Evolutionary conservation across 2,329 filamentous ascomycete genomes (phyloP), one percentile per base, ranked within the genome.

Genomic region (Alternaria conjuncta): DNA sequence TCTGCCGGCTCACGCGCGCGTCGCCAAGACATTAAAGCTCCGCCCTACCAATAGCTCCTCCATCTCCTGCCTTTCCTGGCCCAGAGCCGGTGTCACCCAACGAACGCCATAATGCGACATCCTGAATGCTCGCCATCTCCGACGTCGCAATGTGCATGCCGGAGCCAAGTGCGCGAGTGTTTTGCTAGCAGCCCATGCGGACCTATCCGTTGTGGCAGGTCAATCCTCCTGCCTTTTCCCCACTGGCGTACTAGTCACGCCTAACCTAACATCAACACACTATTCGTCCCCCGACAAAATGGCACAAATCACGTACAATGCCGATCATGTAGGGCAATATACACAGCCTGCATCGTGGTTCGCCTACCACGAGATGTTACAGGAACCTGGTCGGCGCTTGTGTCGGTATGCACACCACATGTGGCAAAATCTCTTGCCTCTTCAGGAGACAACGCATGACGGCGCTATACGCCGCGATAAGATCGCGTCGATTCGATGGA

Each of bases 31-130:
- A 1, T 44, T 28, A 32, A 28, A 10, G 30, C 49, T 60, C 60
- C 55, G 44, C 23, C 50, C 60, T 60, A 50, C 59, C 57, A 23
- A 58, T 55, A 49, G 50, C 49, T n/a, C 23, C 36, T 32, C 26
- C 30, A 21, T 45, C 51, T 63, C 60, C 60, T 63, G 55, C 60
- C 60, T 55, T 58, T 63, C 56, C 49, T 59, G 60, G 55, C 56
- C 30, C 56, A 49, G 15, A 55, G 30, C 60, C 55, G 55, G 49
- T 45, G 23, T 28, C 18, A 13, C 3, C 28, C 49, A 30, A 15
- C 44, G 18, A 45, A 44, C 41, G 36, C 28, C n/a, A 49, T 49
- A 54, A 20, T 45, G 44, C 45, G 57, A 44, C 49, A 63, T 15
- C 28, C 23, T 32, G 47, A 26, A 20, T 36, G 21, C 20, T 47